These are phyloP conservation scores for Leptodontidium sp. DNA, from an alignment of 2,329 filamentous ascomycete species.

Conservation along the genomic window DNA sequence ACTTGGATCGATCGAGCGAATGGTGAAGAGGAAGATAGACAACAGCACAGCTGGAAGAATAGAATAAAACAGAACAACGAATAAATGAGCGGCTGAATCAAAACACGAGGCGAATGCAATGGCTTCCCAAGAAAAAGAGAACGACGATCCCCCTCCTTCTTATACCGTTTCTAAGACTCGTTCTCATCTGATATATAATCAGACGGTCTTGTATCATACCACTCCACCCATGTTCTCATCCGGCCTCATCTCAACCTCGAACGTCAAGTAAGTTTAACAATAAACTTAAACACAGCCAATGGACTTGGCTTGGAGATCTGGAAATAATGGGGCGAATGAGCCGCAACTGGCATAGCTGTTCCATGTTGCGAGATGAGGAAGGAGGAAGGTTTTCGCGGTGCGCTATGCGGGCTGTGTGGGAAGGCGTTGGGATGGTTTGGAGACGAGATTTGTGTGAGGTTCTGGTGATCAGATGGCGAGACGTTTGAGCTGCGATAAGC, in stretches of 20 bases:
- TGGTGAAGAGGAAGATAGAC: slow-evolving; percentile 21
- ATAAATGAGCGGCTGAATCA: slow-evolving; percentile 20
- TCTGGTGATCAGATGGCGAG: slow-evolving; percentile 13
- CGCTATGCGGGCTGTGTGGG: slow-evolving; percentile 2
- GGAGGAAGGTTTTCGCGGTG: neutral
- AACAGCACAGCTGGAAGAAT: slow-evolving; percentile 31
- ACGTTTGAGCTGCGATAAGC: slow-evolving; percentile 26
- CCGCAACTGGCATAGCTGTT: neutral
- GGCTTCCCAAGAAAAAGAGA: slow-evolving; percentile 15
- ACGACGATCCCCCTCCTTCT: slow-evolving; percentile 14
- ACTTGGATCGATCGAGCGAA: neutral
- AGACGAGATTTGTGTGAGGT: slow-evolving; percentile 27
- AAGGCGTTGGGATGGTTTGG: slow-evolving; percentile 25
- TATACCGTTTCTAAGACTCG: slow-evolving; percentile 22
- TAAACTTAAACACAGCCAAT: slow-evolving; percentile 12
- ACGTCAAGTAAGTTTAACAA: neutral
- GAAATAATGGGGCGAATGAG: neutral
- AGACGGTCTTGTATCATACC: neutral
- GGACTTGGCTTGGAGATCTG: neutral
- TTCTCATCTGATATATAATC: slow-evolving; percentile 23
- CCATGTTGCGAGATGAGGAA: slow-evolving; percentile 14
- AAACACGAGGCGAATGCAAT: slow-evolving; percentile 27
- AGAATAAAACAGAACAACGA: slow-evolving; percentile 21
- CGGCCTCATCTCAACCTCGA: neutral
- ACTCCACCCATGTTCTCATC: neutral